These are phyloP conservation scores for Apiotrichum domesticum DNA, from an alignment of 1,284 basidiomycete species.

Conservation along the genomic window DNA sequence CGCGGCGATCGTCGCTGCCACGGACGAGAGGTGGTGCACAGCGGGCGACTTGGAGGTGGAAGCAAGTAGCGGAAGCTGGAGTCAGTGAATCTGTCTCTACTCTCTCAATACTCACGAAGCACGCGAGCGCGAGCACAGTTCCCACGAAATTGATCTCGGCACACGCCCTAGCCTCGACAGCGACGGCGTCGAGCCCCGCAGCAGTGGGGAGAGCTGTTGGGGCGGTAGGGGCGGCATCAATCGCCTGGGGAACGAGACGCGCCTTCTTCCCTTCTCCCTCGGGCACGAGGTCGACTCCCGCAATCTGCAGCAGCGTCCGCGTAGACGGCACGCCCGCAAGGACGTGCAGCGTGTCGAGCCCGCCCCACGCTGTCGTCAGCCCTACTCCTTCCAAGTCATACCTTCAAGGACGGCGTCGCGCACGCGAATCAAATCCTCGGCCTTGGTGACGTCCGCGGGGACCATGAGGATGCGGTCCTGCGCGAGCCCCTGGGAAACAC, in stretches of 20 bases:
- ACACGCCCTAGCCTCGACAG: conserved; percentile 41
- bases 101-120: conserved; percentile 38
- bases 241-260: conserved; percentile 8
- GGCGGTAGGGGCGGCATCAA: neutral
- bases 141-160: conserved; percentile 50
- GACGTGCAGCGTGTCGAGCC: conserved; percentile 77
- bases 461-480: conserved; percentile 45
- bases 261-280: conserved; percentile 6
- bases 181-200: conserved; percentile 44
- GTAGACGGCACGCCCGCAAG: conserved; percentile 81
- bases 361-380: conserved; percentile 59
- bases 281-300: conserved; percentile 54
- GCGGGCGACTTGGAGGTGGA: conserved; percentile 64
- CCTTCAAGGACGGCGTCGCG: conserved; percentile 56
- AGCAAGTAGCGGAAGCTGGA: conserved; percentile 69
- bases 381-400: conserved; percentile 39
- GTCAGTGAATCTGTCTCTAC: neutral
- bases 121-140: conserved; percentile 48
- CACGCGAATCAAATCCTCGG: conserved; percentile 63
- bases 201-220: conserved; percentile 16
- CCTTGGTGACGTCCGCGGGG: conserved; percentile 61
- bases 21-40: conserved; percentile 70
- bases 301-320: conserved; percentile 66
- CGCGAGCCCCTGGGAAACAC: conserved; percentile 39
- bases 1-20: conserved; percentile 73